These are phyloP conservation scores for Geranium brycei DNA, from an alignment of 345 rosid genomes.

Conservation along the genomic window DNA sequence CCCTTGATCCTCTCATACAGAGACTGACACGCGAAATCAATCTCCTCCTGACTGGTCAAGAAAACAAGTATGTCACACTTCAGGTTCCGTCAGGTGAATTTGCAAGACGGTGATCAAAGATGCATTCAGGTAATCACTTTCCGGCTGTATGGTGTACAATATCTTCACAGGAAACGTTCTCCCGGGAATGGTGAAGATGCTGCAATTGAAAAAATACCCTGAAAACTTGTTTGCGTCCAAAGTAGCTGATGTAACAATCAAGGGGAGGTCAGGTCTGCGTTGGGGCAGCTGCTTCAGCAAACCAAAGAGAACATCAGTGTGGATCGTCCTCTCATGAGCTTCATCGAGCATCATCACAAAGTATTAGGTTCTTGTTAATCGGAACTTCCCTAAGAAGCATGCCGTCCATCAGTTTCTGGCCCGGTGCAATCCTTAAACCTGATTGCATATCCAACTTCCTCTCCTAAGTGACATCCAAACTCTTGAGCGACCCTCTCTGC, in stretches of 20 bases:
- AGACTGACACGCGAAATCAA: constrained; percentile 67
- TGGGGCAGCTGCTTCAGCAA: constrained; percentile 51
- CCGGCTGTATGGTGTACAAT: constrained; percentile 65
- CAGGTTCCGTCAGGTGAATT: constrained; percentile 77
- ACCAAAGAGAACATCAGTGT: constrained; percentile 70
- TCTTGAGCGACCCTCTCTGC: constrained; percentile 89
- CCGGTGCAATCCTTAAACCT: constrained; percentile 79
- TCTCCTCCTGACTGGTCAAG: constrained; percentile 82
- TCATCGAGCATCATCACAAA: constrained; percentile 64
- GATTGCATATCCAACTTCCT: constrained; percentile 79
- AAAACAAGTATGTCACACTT: constrained; percentile 71
- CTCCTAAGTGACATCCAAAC: constrained; percentile 76
- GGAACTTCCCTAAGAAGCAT: constrained; percentile 66
- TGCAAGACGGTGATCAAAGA: constrained; percentile 62
- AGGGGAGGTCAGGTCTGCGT: constrained; percentile 53
- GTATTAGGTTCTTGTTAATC: constrained; percentile 49
- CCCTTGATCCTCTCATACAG: constrained; percentile 66
- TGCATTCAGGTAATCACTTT: constrained; percentile 75
- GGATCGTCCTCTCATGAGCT: constrained; percentile 67
- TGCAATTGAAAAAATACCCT: constrained; percentile 66
- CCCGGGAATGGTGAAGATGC: constrained; percentile 75
- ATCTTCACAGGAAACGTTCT: constrained; percentile 80
- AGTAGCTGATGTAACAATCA: constrained; percentile 75
- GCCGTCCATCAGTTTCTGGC: constrained; percentile 82
- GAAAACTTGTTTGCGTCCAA: constrained; percentile 78